Base-by-base conservation (phyloP, 306 rosid genomes). In the Carpinus viminea region DNA sequence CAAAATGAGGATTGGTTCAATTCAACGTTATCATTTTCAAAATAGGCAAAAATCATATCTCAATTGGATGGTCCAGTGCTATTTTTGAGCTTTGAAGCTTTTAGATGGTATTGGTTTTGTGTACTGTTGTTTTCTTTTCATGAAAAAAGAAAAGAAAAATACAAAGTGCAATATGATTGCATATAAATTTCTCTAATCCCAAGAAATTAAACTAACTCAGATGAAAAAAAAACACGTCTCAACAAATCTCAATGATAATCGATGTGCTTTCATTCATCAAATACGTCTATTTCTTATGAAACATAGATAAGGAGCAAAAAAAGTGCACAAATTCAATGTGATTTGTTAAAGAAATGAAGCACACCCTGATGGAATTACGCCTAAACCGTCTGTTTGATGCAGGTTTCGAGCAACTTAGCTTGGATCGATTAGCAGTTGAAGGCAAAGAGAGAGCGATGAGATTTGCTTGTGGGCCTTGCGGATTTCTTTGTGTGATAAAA, bases 341-440 rank as follows among this genome's bases (percentile, higher is more conserved):
- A 51, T 17, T 24, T 56, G 62, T 2, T 41, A 41, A 5, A 31
- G 79, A 78, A 80, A 81, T 12, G 52, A 52, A 85, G 79, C 79
- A 51, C 86, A 81, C 98, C 94, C 82, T 76, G 80, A 90, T 89
- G 71, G 85, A 92, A 75, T 50, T 75, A 8, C 70, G 86, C 71
- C 76, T 69, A 43, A 52, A 15, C 9, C 28, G 86, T 77, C 38
- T 55, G 79, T 68, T 82, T 56, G 75, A 70, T 28, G 83, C 59
- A 53, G 80, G 18, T 34, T 24, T 82, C 15, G 87, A 74, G 83
- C 28, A 68, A 74, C 64, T 69, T 53, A n/a, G n/a, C 74, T 16
- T 52, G 59, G 79, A 12, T 75, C 60, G 70, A 24, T 13, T 11
- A 81, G 80, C 78, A 81, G 78, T n/a, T 77, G 91, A 74, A 83